Conservation (phyloP, 2,329 filamentous ascomycete genomes). For the Teratosphaeria epicoccoides region DNA sequence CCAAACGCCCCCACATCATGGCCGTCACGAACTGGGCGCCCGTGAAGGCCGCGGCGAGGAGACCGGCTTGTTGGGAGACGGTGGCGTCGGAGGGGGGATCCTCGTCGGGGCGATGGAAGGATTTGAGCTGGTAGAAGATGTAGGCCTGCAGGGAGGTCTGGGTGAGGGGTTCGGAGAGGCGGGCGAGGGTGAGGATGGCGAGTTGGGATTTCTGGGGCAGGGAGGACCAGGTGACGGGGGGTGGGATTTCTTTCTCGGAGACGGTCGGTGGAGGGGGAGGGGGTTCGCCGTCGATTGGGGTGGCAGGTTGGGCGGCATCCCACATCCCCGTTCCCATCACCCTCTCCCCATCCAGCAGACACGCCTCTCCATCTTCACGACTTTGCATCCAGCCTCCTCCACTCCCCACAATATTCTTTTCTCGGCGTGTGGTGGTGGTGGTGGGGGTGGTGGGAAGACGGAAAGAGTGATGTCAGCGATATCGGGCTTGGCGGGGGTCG, state of each 20-base stretch:
- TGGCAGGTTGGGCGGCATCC: too few relatives aligned
- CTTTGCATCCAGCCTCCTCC: constrained; percentile 2
- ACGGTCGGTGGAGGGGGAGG: constrained; percentile 5
- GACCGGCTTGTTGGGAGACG: constrained; percentile 66
- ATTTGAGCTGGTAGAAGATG: constrained; percentile 81
- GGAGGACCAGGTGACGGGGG: constrained; percentile 56
- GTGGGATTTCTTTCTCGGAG: constrained; percentile 24
- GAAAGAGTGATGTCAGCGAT: background rate
- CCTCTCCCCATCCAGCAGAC: background rate
- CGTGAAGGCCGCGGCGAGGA: constrained; percentile 70
- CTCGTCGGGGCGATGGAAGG: constrained; percentile 40
- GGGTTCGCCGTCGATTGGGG: constrained; percentile 12
- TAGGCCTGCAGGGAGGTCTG: constrained; percentile 70
- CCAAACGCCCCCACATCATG: constrained; percentile 67
- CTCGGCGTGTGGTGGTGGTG: background rate
- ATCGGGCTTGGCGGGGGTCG: background rate
- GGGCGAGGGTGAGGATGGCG: constrained; percentile 63
- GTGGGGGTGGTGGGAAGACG: too few relatives aligned
- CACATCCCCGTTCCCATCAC: background rate
- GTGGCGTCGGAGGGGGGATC: constrained; percentile 46
- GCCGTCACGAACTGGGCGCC: constrained; percentile 74
- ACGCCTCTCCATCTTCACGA: background rate
- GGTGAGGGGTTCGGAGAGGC: constrained; percentile 71
- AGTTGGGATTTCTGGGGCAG: constrained; percentile 70
- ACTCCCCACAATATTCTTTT: too few relatives aligned